Conservation (phyloP, 1,139 yeast species). For the Pneumocystis oryctolagi region DNA sequence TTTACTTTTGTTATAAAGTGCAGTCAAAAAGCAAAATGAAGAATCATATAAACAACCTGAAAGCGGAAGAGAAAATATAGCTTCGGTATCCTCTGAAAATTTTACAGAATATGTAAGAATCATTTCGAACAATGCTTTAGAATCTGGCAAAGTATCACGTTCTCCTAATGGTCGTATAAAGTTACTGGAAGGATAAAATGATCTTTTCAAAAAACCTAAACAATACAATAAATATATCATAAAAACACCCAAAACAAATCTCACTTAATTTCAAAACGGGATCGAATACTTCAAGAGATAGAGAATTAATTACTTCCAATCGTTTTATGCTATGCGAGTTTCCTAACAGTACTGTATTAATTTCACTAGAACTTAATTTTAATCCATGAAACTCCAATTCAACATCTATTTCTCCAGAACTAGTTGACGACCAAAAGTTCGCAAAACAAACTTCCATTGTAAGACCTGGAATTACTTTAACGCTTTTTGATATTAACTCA, state of each 20-base stretch:
- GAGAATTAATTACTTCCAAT: conserved; percentile 3
- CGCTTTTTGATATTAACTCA: conserved; percentile 4
- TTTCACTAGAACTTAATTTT: conserved; percentile 2
- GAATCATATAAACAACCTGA: conserved; percentile 10
- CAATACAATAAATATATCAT: not conserved
- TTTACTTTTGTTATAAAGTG: conserved; percentile 10
- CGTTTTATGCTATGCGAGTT: conserved; percentile 8
- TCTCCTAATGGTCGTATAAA: conserved; percentile 10
- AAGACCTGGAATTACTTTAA: conserved; percentile 6
- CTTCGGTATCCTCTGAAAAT: conserved; percentile 7
- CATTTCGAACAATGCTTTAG: conserved; percentile 10
- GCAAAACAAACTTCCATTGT: conserved; percentile 13
- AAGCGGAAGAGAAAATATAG: conserved; percentile 6
- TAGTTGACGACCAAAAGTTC: conserved; percentile 11
- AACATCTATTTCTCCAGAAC: conserved; percentile 8
- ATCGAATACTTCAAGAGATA: conserved; percentile 8
- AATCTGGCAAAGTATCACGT: conserved; percentile 11
- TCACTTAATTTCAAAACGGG: conserved; percentile 9
- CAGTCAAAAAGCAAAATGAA: conserved; percentile 9
- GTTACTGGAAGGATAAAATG: conserved; percentile 7
- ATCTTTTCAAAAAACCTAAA: conserved; percentile 1
- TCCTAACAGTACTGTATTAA: not conserved
- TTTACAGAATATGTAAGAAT: conserved; percentile 7
- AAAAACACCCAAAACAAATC: not conserved
- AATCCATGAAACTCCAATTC: conserved; percentile 12